phyloP scores from a whole-genome alignment of 306 rosid species.

The Boehmeria nivea region DNA sequence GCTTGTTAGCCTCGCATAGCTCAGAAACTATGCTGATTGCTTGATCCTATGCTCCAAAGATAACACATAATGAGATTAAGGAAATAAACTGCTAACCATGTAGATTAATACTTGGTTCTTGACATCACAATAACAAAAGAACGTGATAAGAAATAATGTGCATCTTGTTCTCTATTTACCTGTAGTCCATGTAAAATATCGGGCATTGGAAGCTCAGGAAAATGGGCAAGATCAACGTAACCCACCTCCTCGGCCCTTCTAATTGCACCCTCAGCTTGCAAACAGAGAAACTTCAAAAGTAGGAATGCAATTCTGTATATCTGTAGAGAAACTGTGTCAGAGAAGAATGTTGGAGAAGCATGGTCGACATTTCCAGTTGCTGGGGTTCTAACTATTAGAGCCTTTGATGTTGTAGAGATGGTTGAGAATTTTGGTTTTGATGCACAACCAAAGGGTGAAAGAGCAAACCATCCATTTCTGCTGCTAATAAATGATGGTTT shows the following conservation, averaged over 20 bases:
- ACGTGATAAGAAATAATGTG: no score
- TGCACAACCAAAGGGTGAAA: constrained; percentile 60
- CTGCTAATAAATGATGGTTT: constrained; percentile 66
- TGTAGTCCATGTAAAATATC: constrained; percentile 91
- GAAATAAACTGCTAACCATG: not conserved
- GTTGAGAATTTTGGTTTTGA: constrained; percentile 51
- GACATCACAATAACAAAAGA: no score
- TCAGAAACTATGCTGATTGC: constrained; percentile 55
- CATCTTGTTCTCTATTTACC: constrained; percentile 29
- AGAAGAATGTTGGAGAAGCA: constrained; percentile 52
- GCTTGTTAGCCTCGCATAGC: constrained; percentile 54
- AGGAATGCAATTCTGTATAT: constrained; percentile 67
- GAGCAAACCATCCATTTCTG: constrained; percentile 84
- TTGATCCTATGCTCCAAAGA: constrained; percentile 59
- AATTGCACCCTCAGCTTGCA: constrained; percentile 93
- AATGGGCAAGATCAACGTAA: constrained; percentile 83
- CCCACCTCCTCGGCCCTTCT: constrained; percentile 90
- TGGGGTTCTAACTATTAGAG: constrained; percentile 40
- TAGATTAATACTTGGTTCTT: no score
- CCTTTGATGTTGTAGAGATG: constrained; percentile 34
- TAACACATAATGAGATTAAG: not conserved
- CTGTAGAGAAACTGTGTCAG: constrained; percentile 68
- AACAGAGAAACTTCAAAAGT: constrained; percentile 72
- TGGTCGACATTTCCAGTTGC: constrained; percentile 33
- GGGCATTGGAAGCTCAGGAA: constrained; percentile 97